Evolutionary conservation across 108 stramenopile species (phyloP), one percentile per base, ranked within the genome.

Genomic region (Pseudonitzschia multistriata): DNA sequence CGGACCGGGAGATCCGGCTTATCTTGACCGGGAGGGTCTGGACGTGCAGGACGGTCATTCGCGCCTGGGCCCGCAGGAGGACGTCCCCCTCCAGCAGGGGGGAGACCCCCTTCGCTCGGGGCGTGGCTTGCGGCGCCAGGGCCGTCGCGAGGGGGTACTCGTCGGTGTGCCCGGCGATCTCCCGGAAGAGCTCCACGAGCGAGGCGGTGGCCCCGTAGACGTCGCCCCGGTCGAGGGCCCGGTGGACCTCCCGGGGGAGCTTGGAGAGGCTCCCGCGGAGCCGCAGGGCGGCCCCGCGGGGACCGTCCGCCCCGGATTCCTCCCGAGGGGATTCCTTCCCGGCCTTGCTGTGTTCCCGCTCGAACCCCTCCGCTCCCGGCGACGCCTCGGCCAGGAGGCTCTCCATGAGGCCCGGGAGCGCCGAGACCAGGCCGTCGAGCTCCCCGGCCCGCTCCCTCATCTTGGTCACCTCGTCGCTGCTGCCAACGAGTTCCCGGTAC

Each of bases 401-500:
- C 6, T 80, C 80, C 70, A 91, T 80, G 49, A 94, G 65, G 25
- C 40, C 74, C 8, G 88, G 90, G 62, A 94, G 56, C 19, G 76
- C 84, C 21, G 68, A 66, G 34, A 94, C 88, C 47, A 92, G 63
- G 3, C 80, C 80, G 70, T 90, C 70, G 30, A 95, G 78, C 69
- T 90, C 88, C 75, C 89, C 83, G 0, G 90, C 74, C 14, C 88
- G 75, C 57, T 89, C 87, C 36, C 79, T 68, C 93, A 95, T 95
- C 65, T 81, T 77, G n/a, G 85, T 68, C 33, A 95, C 93, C 68
- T 95, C 91, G 64, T 95, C 93, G 31, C 74, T 77, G 45, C 86
- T 86, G 15, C 93, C 93, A 21, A 95, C 93, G 39, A 95, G 69
- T 61, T 95, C 93, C 6, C 88, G 82, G 73, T 95, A 95, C 6